Conservation (phyloP, 306 rosid species). For the Inga laurina region DNA sequence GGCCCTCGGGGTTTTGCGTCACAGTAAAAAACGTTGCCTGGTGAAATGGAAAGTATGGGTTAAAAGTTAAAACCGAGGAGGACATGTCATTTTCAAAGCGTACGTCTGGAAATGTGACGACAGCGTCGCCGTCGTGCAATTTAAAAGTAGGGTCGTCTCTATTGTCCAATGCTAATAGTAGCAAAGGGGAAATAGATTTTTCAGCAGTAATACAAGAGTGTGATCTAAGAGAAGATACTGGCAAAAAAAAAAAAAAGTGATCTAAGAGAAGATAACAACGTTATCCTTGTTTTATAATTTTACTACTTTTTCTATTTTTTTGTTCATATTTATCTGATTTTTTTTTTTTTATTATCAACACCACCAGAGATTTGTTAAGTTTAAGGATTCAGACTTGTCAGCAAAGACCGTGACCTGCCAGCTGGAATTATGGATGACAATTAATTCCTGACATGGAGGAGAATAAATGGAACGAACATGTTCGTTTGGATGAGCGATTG, state of each 20-base stretch:
- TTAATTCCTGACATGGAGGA: too few species aligned
- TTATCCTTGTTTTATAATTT: neutral
- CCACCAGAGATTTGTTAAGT: neutral
- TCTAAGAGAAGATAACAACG: neutral
- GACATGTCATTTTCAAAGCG: neutral
- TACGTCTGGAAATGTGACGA: neutral
- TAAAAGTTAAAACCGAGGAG: neutral
- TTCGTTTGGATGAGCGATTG: too few species aligned
- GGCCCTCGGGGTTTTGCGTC: neutral
- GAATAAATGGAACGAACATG: slow-evolving; percentile 15
- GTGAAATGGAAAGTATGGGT: neutral
- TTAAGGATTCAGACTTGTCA: neutral
- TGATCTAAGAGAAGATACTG: too few species aligned
- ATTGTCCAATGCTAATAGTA: neutral
- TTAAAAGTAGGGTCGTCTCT: neutral
- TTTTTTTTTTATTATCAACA: neutral
- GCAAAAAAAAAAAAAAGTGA: too few species aligned
- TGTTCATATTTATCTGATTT: neutral
- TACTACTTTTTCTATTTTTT: too few species aligned
- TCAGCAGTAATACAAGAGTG: neutral
- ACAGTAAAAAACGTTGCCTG: neutral
- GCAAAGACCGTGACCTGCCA: neutral
- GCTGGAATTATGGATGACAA: neutral
- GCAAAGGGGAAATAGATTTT: neutral
- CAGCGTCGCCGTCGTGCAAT: neutral